A percentile compares a stretch with the other conserved stretches of the same genome.
Evolutionary conservation across 495 filamentous ascomycete species (phyloP).

Genomic region (Parmelia sp.): DNA sequence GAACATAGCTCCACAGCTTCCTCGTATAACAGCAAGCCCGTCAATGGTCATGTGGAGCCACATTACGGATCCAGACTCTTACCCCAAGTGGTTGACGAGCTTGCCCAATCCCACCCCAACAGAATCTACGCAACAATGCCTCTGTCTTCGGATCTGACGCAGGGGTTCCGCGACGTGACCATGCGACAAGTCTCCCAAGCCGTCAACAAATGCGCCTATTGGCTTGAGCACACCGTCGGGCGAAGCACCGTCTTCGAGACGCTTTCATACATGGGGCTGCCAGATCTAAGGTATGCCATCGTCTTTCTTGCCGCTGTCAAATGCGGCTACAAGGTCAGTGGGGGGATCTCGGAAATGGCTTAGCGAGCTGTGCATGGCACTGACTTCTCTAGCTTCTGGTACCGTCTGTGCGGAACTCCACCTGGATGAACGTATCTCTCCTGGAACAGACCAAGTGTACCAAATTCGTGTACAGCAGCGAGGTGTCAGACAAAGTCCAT

Average conservation of each 20-base stretch:
- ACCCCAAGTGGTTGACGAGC: slow-evolving; percentile 40
- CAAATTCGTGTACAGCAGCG: slow-evolving; percentile 22
- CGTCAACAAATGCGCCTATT: slow-evolving; percentile 28
- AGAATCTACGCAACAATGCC: slow-evolving; percentile 28
- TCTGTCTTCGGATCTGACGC: slow-evolving; percentile 17
- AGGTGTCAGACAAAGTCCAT: slow-evolving; percentile 12
- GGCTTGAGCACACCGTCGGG: slow-evolving; percentile 34
- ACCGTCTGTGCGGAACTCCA: slow-evolving; percentile 23
- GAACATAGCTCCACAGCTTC: background rate
- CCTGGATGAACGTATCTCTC: slow-evolving; percentile 22
- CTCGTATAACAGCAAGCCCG: background rate
- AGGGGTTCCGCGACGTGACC: slow-evolving; percentile 29
- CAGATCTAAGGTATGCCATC: slow-evolving; percentile 31
- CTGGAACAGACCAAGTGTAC: slow-evolving; percentile 24
- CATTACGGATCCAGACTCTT: slow-evolving; percentile 21
- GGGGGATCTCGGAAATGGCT: slow-evolving; percentile 10
- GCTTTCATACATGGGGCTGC: slow-evolving; percentile 29
- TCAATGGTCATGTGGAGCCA: slow-evolving; percentile 1
- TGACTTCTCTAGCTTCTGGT: slow-evolving; percentile 21
- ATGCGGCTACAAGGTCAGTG: slow-evolving; percentile 31
- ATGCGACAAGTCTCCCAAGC: slow-evolving; percentile 27
- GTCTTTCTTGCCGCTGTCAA: slow-evolving; percentile 33
- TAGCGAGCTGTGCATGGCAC: slow-evolving; percentile 9
- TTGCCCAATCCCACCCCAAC: slow-evolving; percentile 31
- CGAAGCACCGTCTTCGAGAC: slow-evolving; percentile 27